Evolutionary conservation across 345 rosid species (phyloP).

Genomic region (Firmiana major): DNA sequence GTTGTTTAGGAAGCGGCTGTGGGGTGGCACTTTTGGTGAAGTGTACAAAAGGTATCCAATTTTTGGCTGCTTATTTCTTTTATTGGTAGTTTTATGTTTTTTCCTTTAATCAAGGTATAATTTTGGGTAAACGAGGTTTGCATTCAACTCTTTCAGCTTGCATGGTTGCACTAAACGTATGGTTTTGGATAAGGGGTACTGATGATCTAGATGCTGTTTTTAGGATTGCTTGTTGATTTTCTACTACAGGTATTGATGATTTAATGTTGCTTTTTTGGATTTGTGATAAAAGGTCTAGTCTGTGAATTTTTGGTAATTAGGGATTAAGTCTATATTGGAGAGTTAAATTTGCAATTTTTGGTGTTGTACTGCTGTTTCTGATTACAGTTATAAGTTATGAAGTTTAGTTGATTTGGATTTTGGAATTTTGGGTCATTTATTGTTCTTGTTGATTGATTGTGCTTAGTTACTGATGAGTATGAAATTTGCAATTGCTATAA

Average conservation of each 20-base stretch:
- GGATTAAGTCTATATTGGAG: not conserved
- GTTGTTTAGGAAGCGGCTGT: slow-evolving; percentile 82
- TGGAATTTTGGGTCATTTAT: not conserved
- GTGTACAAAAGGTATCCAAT: slow-evolving; percentile 73
- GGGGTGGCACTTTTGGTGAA: slow-evolving; percentile 99
- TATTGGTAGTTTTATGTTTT: not conserved
- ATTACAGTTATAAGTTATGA: not conserved
- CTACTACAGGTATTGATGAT: not conserved
- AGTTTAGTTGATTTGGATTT: not conserved
- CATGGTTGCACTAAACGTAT: not conserved
- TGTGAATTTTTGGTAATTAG: not conserved
- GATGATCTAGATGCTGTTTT: not conserved
- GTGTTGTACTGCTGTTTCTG: not conserved
- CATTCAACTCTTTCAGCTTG: not conserved
- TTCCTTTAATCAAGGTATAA: not conserved
- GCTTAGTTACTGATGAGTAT: not conserved
- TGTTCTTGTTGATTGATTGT: not conserved
- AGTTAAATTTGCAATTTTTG: not conserved
- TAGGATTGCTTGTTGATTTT: not conserved
- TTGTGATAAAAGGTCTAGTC: not conserved
- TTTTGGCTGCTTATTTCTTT: slow-evolving; percentile 10
- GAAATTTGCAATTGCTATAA: not conserved
- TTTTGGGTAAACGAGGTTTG: not conserved
- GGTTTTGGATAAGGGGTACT: not conserved
- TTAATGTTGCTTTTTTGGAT: too few relatives aligned